phyloP scores from a whole-genome alignment of 176 grass and related monocot genomes.

The Zoysia pacifica region DNA sequence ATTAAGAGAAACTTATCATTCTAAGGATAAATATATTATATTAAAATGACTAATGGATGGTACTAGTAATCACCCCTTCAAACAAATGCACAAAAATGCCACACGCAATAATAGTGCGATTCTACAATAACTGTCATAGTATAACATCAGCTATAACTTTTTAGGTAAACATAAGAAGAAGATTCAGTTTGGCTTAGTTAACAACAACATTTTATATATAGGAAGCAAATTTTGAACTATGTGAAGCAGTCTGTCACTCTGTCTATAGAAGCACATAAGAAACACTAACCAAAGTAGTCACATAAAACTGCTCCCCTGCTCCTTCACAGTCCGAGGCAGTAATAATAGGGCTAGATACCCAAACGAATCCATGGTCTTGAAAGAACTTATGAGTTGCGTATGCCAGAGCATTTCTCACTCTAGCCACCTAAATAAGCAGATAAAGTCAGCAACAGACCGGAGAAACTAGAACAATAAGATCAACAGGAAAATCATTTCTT shows the following conservation, averaged over 20 bases:
- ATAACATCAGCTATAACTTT: conserved; percentile 4
- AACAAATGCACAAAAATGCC: conserved; percentile 9
- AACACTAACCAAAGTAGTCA: conserved; percentile 92
- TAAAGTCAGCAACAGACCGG: conserved; percentile 37
- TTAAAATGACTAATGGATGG: background rate
- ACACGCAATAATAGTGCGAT: background rate
- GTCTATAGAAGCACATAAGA: conserved; percentile 37
- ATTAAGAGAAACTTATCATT: background rate
- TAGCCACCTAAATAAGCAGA: conserved; percentile 71
- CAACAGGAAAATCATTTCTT: conserved; percentile 14
- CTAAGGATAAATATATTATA: conserved; percentile 6
- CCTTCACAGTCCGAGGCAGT: conserved; percentile 99
- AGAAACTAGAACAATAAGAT: conserved; percentile 16
- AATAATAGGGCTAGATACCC: conserved; percentile 96
- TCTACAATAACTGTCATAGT: conserved; percentile 8
- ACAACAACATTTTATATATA: conserved; percentile 27
- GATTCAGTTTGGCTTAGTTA: conserved; percentile 2
- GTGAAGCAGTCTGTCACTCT: conserved; percentile 30
- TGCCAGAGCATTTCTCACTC: conserved; percentile 96
- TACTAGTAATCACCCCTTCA: background rate
- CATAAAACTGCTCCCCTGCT: conserved; percentile 92
- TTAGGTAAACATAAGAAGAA: conserved; percentile 9
- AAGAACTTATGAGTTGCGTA: conserved; percentile 96
- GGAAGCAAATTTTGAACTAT: background rate
- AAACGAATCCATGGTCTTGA: conserved; percentile 96